These are phyloP conservation scores for Parachaetomium inaequale DNA, from an alignment of 495 filamentous ascomycete species.

Conservation along the genomic window DNA sequence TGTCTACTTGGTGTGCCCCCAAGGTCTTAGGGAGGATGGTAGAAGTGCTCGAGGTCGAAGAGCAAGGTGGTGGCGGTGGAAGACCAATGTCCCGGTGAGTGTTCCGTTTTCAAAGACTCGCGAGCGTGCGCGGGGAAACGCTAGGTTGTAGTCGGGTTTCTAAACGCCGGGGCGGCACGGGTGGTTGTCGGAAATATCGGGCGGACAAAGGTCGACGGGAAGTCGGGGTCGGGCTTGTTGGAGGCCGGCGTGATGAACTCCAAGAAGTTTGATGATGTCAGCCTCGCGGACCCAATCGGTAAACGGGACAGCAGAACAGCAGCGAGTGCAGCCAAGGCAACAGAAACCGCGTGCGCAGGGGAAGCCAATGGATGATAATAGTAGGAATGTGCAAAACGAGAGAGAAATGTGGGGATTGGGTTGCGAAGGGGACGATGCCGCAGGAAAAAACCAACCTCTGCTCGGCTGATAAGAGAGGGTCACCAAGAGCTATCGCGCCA, in stretches of 20 bases:
- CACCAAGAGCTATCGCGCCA: conserved; percentile 21
- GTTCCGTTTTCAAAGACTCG: conserved; percentile 39
- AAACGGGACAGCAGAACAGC: conserved; percentile 8
- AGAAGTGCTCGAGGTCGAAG: conserved; percentile 46
- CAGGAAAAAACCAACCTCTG: conserved; percentile 17
- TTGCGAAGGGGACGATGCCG: conserved; percentile 3
- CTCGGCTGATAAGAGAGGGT: conserved; percentile 19
- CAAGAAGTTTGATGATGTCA: conserved; percentile 29
- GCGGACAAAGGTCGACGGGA: conserved; percentile 5
- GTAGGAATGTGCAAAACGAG: conserved; percentile 3
- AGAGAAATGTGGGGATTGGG: conserved; percentile 20
- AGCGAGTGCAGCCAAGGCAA: not conserved
- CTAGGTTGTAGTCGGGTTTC: conserved; percentile 16
- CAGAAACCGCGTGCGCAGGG: not conserved
- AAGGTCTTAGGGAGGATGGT: conserved; percentile 45
- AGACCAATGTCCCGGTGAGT: conserved; percentile 42
- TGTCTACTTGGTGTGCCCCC: conserved; percentile 20
- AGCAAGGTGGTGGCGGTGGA: conserved; percentile 44
- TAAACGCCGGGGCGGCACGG: conserved; percentile 17
- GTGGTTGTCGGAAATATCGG: conserved; percentile 17
- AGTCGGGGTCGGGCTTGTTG: conserved; percentile 1
- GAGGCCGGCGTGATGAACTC: conserved; percentile 3
- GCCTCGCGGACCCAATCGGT: conserved; percentile 16
- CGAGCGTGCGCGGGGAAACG: conserved; percentile 13
- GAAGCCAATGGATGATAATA: not conserved